phyloP scores from a whole-genome alignment of 192 early-diverging fungal genomes.

The Entomortierella lignicola region DNA sequence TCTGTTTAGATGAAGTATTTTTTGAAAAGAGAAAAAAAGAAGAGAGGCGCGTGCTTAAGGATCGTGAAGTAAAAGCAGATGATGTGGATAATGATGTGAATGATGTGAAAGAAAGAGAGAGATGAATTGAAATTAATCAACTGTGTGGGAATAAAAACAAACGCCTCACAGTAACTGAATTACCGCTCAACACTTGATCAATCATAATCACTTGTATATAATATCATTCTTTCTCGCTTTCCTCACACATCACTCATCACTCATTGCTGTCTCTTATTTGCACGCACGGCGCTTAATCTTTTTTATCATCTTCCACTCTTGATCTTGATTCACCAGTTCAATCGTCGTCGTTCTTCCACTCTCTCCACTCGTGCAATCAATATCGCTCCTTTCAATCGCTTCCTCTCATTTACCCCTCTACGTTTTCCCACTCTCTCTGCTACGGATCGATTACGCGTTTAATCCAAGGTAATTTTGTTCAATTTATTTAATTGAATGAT shows the following conservation, averaged over 20 bases:
- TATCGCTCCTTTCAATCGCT: conserved; percentile 4
- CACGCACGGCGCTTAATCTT: conserved; percentile 1
- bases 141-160: too few relatives aligned
- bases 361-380: neutral
- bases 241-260: neutral
- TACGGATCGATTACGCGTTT: conserved; percentile 3
- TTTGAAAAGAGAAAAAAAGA: neutral
- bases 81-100: too few relatives aligned
- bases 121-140: too few relatives aligned
- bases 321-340: neutral
- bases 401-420: neutral
- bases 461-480: conserved; percentile 4
- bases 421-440: neutral
- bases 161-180: neutral
- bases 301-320: neutral
- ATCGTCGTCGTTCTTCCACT: conserved; percentile 1
- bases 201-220: conserved; percentile 4
- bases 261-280: neutral
- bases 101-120: too few relatives aligned
- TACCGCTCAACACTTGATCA: neutral
- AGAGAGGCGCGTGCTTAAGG: neutral
- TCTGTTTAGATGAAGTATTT: neutral
- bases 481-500: conserved; percentile 8
- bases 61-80: neutral
- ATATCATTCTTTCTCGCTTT: conserved; percentile 4